These are phyloP conservation scores for Microcyclospora pomicola DNA, from an alignment of 2,329 filamentous ascomycete genomes.

Conservation along the genomic window DNA sequence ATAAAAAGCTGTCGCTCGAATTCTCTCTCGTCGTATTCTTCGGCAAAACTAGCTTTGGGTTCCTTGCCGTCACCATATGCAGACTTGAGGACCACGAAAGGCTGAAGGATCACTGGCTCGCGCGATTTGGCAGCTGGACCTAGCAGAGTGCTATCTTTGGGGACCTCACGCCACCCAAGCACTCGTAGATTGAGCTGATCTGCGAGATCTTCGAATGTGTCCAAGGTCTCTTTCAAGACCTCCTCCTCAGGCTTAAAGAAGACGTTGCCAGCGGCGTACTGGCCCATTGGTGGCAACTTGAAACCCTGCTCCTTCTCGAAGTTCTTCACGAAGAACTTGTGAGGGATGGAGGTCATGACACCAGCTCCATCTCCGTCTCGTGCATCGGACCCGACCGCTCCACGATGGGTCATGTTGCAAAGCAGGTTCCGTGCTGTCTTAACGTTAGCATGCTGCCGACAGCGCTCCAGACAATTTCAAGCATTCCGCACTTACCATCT, in stretches of 20 bases:
- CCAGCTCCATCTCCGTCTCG: conserved; percentile 96
- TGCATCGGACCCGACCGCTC: conserved; percentile 93
- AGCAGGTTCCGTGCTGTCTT: conserved; percentile 69
- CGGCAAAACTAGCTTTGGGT: conserved; percentile 63
- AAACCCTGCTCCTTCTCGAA: conserved; percentile 84
- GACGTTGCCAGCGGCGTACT: conserved; percentile 93
- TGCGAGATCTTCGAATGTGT: conserved; percentile 87
- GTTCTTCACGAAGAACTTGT: conserved; percentile 97
- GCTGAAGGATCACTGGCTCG: conserved; percentile 89
- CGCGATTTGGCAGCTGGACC: conserved; percentile 85
- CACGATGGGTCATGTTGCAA: conserved; percentile 99
- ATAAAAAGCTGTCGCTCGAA: conserved; percentile 94
- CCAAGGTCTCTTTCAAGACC: conserved; percentile 77
- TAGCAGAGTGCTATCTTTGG: conserved; percentile 81
- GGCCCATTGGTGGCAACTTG: conserved; percentile 72
- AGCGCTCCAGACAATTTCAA: too few relatives aligned
- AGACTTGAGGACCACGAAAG: conserved; percentile 77
- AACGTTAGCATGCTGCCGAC: too few relatives aligned
- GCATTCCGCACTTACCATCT: conserved; percentile 56
- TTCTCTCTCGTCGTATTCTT: conserved; percentile 66
- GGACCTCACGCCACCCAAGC: conserved; percentile 90
- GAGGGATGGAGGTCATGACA: conserved; percentile 98
- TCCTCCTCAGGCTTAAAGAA: conserved; percentile 97
- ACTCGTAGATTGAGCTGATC: conserved; percentile 77
- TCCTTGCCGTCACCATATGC: conserved; percentile 71